Percentiles rank a stretch among this genome's conserved stretches.
Conservation (phyloP, 192 early-diverging fungal species). For the Rhizophagus sp. region DNA sequence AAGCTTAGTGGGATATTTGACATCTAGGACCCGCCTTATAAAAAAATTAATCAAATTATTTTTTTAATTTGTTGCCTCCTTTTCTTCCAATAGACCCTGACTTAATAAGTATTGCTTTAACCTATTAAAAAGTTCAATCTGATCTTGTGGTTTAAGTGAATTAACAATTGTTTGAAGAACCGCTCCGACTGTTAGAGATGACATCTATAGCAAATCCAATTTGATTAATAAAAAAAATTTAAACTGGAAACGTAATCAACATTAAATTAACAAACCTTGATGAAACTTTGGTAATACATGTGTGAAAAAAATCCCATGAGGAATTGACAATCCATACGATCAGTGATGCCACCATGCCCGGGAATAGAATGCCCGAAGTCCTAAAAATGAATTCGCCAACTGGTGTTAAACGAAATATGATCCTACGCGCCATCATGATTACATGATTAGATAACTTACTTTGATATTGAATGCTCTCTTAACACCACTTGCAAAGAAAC, state of each 20-base stretch:
- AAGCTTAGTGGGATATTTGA: too few species aligned
- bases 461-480: constrained; percentile 98
- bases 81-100: constrained; percentile 34
- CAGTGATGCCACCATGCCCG: constrained; percentile 95
- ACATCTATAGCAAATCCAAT: background rate
- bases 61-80: too few species aligned
- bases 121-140: constrained; percentile 44
- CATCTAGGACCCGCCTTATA: too few species aligned
- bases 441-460: constrained; percentile 13
- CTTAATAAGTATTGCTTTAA: constrained; percentile 44
- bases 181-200: constrained; percentile 34
- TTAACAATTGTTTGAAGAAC: constrained; percentile 37
- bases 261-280: constrained; percentile 54
- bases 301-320: constrained; percentile 93
- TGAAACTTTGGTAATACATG: constrained; percentile 88
- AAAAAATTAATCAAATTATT: background rate
- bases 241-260: background rate
- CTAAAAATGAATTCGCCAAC: constrained; percentile 2
- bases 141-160: constrained; percentile 37
- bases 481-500: constrained; percentile 96
- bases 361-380: constrained; percentile 97
- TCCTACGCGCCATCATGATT: too few species aligned
- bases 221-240: background rate
- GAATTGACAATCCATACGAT: constrained; percentile 98
- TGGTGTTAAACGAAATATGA: background rate